Percentiles rank a stretch among this genome's conserved stretches.
Evolutionary conservation across 1,284 basidiomycete species (phyloP).

Genomic region (Ceratobasidium sp.): DNA sequence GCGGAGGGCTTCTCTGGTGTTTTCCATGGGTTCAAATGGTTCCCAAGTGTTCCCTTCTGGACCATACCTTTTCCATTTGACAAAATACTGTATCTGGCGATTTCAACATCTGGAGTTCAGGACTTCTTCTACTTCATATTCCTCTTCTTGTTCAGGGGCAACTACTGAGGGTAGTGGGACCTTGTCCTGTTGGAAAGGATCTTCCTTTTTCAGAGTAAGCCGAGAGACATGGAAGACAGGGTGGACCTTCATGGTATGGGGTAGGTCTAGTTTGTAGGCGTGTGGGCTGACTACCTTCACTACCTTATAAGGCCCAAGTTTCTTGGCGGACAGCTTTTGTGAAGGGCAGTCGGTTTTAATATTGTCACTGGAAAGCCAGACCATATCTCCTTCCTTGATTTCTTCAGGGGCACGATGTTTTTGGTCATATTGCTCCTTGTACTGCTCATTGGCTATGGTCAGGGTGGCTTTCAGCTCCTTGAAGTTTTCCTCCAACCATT

Average conservation of each 20-base stretch:
- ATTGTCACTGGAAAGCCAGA: no score
- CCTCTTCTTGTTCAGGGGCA: constrained; percentile 35
- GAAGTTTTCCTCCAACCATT: no score
- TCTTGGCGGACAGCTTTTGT: no score
- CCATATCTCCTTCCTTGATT: no score
- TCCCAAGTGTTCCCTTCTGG: background rate
- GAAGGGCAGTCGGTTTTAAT: background rate
- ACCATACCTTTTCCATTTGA: background rate
- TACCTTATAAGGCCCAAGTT: constrained; percentile 47
- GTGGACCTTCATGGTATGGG: constrained; percentile 47
- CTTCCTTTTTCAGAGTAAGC: constrained; percentile 42
- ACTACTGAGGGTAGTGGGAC: constrained; percentile 26
- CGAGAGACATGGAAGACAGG: constrained; percentile 50
- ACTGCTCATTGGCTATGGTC: no score
- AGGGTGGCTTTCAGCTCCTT: no score
- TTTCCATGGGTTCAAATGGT: background rate
- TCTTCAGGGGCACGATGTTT: no score
- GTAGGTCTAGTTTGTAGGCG: constrained; percentile 46
- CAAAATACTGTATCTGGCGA: no score
- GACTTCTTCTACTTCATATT: constrained; percentile 45
- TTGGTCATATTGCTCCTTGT: no score
- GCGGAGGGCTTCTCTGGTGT: background rate
- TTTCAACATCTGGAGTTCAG: no score
- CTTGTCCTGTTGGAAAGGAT: background rate
- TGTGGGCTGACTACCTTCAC: constrained; percentile 35